Conservation (phyloP, 2,329 filamentous ascomycete species). For the Penicillium sp. region DNA sequence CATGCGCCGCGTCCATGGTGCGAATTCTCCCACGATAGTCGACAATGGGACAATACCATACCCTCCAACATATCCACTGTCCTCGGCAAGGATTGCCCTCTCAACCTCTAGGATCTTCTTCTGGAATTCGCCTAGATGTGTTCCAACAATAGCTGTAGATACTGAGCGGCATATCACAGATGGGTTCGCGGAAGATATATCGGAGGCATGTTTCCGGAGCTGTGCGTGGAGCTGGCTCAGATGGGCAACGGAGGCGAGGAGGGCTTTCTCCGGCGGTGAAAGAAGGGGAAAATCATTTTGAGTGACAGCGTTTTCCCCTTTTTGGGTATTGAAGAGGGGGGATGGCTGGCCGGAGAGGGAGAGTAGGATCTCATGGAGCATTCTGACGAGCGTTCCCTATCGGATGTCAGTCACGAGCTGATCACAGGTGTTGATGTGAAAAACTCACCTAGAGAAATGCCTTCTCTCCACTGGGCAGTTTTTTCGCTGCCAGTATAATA, state of each 20-base stretch:
- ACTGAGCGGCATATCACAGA: slow-evolving; percentile 86
- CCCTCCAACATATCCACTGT: slow-evolving; percentile 78
- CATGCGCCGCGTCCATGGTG: slow-evolving; percentile 79
- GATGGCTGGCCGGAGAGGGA: slow-evolving; percentile 93
- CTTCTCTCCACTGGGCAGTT: slow-evolving; percentile 26
- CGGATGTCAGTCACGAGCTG: not conserved
- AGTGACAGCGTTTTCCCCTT: slow-evolving; percentile 52
- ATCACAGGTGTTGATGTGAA: slow-evolving; percentile 14
- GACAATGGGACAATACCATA: slow-evolving; percentile 93
- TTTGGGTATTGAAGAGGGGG: slow-evolving; percentile 67
- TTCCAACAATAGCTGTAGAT: slow-evolving; percentile 70
- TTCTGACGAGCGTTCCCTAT: slow-evolving; percentile 43
- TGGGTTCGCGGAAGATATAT: slow-evolving; percentile 67
- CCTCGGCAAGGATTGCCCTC: slow-evolving; percentile 68
- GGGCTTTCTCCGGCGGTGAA: slow-evolving; percentile 76
- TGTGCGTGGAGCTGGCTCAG: slow-evolving; percentile 75
- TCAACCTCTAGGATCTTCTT: slow-evolving; percentile 83
- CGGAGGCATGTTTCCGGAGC: slow-evolving; percentile 64
- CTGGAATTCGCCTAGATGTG: slow-evolving; percentile 78
- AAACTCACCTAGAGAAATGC: slow-evolving; percentile 26
- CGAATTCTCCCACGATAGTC: slow-evolving; percentile 77
- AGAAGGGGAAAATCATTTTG: slow-evolving; percentile 50
- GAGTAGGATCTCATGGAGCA: slow-evolving; percentile 98
- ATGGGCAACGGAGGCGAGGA: slow-evolving; percentile 72
- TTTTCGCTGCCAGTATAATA: slow-evolving; percentile 43